Base-by-base conservation (phyloP, 352 stramenopile genomes). In the Phytophthora litchii region DNA sequence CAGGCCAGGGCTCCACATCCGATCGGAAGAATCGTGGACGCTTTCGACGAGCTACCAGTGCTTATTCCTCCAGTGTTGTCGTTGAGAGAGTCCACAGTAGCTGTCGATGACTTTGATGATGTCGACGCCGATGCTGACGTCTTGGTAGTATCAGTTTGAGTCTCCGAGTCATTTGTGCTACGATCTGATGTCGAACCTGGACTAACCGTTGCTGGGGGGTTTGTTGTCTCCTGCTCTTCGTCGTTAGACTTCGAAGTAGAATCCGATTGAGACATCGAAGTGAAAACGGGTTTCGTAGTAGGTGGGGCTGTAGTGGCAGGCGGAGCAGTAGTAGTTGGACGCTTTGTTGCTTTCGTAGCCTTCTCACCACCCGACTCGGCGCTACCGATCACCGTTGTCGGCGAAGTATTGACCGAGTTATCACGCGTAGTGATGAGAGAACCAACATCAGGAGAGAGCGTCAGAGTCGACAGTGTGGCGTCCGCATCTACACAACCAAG, bases 1-100 rank as follows among this genome's bases (percentile, higher is more conserved):
- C 70, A 75, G 14, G 60, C 76, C 4, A 86, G 57, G 8, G 61
- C 58, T 19, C 65, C 76, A 32, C 76, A 60, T 0, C 50, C 59
- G 34, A 68, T 12, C 9, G 65, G 60, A 23, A 74, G 11, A 37
- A 45, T 16, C 11, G 55, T 58, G 12, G 29, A 31, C 0, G 70
- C 40, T 31, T 38, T 43, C 44, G 45, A 55, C 16, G 48, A 31
- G n/a, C n/a, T 17, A 4, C 45, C 38, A 12, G 44, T 3, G 3
- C 12, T 45, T 4, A 66, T 6, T 0, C n/a, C 17, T 29, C 36
- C 51, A 4, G 49, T 54, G n/a, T 13, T 52, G 5, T 67, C 36
- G 23, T 62, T 64, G 20, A 72, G 47, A 4, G 54, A 36, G 21
- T 65, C 53, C 17, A 67, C 61, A 3, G 48, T 31, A 32, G 60